Evolutionary conservation across 306 rosid genomes (phyloP), one percentile per base, ranked within the genome.

Genomic region (Echinosophora koreensis): DNA sequence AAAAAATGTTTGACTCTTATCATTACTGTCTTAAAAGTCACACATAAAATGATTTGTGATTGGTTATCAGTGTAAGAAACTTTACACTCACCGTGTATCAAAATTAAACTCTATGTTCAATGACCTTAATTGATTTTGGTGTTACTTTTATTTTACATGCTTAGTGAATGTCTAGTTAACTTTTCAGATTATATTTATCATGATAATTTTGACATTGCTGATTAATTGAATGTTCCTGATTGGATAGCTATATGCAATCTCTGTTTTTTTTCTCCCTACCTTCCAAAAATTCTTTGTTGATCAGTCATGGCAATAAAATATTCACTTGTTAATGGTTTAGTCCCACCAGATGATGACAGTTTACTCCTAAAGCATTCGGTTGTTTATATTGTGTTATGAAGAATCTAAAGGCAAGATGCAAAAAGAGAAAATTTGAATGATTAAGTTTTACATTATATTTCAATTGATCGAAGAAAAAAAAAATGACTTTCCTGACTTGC

Each of bases 141-240:
- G 44, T 75, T 39, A 39, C 44, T 39, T 76, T 61, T 4, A 61
- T 5, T 61, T 62, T 41, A 62, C 37, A 55, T 62, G 56, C 3
- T 65, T 39, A 1, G 44, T 74, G 61, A 35, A 39, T 28, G 15
- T 41, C 22, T 65, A 39, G 66, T 11, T 66, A 28, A 67, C 22
- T 57, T 68, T 56, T 67, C 2, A 15, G 42, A 66, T 77, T 35
- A 30, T 77, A 66, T 18, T 39, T 50, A 59, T 9, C 37, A 8
- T 62, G n/a, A 34, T 12, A 13, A 22, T 62, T 62, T 38, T 34
- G 62, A 61, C 30, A 15, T 22, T 22, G 51, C 63, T 49, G 71
- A 74, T 61, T 73, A 6, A 18, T 60, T 49, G 71, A 74, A 61
- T 73, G 6, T 11, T 60, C 15, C 4, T 67, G 68, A 44, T n/a